Percentiles rank a stretch among this genome's conserved stretches.
phyloP scores from a whole-genome alignment of 495 filamentous ascomycete species.

The Aspergillus asperescens region DNA sequence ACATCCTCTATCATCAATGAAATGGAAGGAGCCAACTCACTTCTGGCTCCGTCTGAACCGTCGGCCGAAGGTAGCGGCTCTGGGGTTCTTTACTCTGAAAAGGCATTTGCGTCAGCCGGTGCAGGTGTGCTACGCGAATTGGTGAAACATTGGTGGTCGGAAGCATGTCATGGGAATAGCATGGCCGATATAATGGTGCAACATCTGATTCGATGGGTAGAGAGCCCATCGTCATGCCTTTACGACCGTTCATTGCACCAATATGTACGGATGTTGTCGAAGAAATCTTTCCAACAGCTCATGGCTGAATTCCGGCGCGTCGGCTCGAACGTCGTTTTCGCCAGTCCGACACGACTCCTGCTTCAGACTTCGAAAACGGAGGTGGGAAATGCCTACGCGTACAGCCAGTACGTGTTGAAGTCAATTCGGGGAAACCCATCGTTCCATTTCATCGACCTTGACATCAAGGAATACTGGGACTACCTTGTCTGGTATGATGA shows the following conservation, averaged over 20 bases:
- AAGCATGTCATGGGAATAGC: slow-evolving; percentile 81
- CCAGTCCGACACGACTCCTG: slow-evolving; percentile 79
- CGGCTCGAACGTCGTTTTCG: slow-evolving; percentile 88
- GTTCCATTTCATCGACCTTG: slow-evolving; percentile 95
- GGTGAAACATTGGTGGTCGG: slow-evolving; percentile 97
- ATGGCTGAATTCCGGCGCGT: slow-evolving; percentile 97
- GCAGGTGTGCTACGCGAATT: slow-evolving; percentile 89
- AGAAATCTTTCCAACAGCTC: slow-evolving; percentile 91
- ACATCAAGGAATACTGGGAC: slow-evolving; percentile 99
- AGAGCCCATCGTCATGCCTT: slow-evolving; percentile 83
- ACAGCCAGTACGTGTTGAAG: slow-evolving; percentile 94
- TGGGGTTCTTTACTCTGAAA: slow-evolving; percentile 78
- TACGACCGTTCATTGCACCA: slow-evolving; percentile 95
- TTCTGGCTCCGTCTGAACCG: slow-evolving; percentile 56
- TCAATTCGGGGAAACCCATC: slow-evolving; percentile 90
- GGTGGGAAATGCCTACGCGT: slow-evolving; percentile 94
- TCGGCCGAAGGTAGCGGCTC: slow-evolving; percentile 53
- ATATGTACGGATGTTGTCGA: slow-evolving; percentile 97
- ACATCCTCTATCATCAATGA: slow-evolving; percentile 98
- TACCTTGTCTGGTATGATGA: slow-evolving; percentile 99
- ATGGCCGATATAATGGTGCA: slow-evolving; percentile 99
- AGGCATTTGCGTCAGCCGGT: slow-evolving; percentile 86
- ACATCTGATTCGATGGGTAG: slow-evolving; percentile 95
- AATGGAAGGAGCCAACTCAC: slow-evolving; percentile 74
- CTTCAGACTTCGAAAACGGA: slow-evolving; percentile 95